These are phyloP conservation scores for Vicia villosa DNA, from an alignment of 306 rosid genomes.

Conservation along the genomic window DNA sequence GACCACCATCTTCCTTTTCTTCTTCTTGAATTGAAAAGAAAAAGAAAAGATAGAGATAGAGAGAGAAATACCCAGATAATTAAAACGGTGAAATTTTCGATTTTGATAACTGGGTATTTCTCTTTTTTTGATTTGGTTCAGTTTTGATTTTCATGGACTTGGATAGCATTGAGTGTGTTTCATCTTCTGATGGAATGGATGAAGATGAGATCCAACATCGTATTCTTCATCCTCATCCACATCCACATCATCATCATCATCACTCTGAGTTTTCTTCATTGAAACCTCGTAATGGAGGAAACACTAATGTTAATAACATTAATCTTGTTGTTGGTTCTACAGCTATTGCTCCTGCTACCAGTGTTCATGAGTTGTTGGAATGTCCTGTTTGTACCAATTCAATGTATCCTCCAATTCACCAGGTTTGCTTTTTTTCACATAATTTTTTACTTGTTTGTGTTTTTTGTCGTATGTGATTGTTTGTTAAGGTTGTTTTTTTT, in stretches of 20 bases:
- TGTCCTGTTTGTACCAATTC: conserved; percentile 90
- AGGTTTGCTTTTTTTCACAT: conserved; percentile 46
- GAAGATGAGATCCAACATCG: conserved; percentile 78
- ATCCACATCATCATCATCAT: conserved; percentile 50
- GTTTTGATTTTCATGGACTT: conserved; percentile 50
- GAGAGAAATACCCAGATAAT: conserved; percentile 31
- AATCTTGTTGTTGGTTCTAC: conserved; percentile 41
- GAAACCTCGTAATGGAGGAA: conserved; percentile 57
- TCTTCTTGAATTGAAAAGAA: conserved; percentile 3
- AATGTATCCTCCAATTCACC: conserved; percentile 89
- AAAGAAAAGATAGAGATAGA: conserved; percentile 17
- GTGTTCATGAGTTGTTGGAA: conserved; percentile 84
- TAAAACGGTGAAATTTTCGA: conserved; percentile 12
- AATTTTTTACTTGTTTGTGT: conserved; percentile 5
- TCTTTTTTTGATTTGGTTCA: conserved; percentile 20
- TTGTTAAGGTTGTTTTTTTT: neutral
- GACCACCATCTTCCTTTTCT: conserved; percentile 37
- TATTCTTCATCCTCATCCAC: conserved; percentile 53
- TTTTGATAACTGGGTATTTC: conserved; percentile 40
- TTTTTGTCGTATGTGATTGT: neutral
- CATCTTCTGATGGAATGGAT: conserved; percentile 68
- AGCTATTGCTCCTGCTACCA: conserved; percentile 72
- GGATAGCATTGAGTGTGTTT: conserved; percentile 79
- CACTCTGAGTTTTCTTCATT: conserved; percentile 61
- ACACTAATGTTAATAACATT: conserved; percentile 10